Percentiles rank a stretch among this genome's conserved stretches.
Conservation (phyloP, 2,329 filamentous ascomycete genomes). For the Pseudogymnoascus destructans region DNA sequence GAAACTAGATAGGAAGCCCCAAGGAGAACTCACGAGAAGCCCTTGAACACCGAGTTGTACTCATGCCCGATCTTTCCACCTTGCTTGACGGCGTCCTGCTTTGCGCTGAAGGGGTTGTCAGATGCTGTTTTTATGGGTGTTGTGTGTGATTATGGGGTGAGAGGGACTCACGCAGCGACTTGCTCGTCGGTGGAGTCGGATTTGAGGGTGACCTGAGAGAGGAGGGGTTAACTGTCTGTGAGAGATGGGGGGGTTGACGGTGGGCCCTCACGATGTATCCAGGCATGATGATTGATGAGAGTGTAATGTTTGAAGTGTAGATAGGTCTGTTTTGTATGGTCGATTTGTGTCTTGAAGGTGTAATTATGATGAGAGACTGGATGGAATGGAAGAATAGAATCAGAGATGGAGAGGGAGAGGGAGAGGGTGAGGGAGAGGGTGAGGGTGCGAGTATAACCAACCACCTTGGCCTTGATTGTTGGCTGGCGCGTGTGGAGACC, state of each 20-base stretch:
- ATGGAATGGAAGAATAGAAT: not conserved
- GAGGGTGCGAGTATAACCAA: not conserved
- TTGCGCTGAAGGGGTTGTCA: constrained; percentile 41
- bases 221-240: constrained; percentile 6
- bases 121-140: not conserved
- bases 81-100: constrained; percentile 58
- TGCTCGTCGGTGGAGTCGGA: constrained; percentile 51
- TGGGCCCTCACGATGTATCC: constrained; percentile 14
- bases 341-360: not conserved
- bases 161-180: constrained; percentile 46
- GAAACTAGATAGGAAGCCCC: not conserved
- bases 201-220: constrained; percentile 63
- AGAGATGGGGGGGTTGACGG: not conserved
- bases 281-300: constrained; percentile 14
- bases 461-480: not conserved
- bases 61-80: constrained; percentile 77
- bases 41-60: constrained; percentile 70
- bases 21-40: constrained; percentile 63
- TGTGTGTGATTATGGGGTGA: not conserved
- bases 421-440: not conserved
- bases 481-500: not conserved
- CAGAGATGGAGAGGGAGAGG: not conserved
- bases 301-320: not conserved
- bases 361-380: not conserved
- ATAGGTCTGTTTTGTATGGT: not conserved